Percentiles rank a stretch among this genome's conserved stretches.
Evolutionary conservation across 805 yeast species (phyloP).

Genomic region (Monosporozyma yasuniensis): DNA sequence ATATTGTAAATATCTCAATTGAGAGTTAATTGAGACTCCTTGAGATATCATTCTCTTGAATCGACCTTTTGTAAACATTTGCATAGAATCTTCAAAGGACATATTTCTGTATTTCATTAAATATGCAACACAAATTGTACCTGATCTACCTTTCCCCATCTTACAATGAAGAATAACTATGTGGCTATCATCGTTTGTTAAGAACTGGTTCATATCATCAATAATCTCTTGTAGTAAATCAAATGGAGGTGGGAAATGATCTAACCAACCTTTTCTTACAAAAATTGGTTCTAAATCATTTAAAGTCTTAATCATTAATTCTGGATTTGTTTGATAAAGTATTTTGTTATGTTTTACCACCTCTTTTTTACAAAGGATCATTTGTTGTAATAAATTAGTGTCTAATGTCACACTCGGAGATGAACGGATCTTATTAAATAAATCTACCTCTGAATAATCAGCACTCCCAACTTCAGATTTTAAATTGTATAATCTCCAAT

Average conservation of each 20-base stretch:
- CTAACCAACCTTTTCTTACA: slow-evolving; percentile 49
- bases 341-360: background rate
- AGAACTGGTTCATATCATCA: slow-evolving; percentile 37
- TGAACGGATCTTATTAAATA: slow-evolving; percentile 3
- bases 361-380: background rate
- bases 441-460: slow-evolving; percentile 26
- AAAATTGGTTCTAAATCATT: background rate
- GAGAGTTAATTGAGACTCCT: slow-evolving; percentile 70
- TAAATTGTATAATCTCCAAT: slow-evolving; percentile 72
- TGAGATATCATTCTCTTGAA: slow-evolving; percentile 46
- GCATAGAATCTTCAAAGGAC: slow-evolving; percentile 40
- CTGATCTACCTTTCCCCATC: slow-evolving; percentile 89
- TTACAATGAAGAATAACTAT: slow-evolving; percentile 71
- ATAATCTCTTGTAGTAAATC: slow-evolving; percentile 37
- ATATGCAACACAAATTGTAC: slow-evolving; percentile 63
- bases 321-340: background rate
- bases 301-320: background rate
- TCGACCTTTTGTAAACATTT: slow-evolving; percentile 46
- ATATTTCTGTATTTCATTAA: slow-evolving; percentile 43
- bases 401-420: background rate
- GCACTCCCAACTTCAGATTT: slow-evolving; percentile 45
- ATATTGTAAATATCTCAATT: slow-evolving; percentile 57
- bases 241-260: slow-evolving; percentile 71
- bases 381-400: background rate
- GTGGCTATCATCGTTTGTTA: slow-evolving; percentile 29